Evolutionary conservation across 768 basidiomycete genomes (phyloP).

Genomic region (Lenzites betulinus): DNA sequence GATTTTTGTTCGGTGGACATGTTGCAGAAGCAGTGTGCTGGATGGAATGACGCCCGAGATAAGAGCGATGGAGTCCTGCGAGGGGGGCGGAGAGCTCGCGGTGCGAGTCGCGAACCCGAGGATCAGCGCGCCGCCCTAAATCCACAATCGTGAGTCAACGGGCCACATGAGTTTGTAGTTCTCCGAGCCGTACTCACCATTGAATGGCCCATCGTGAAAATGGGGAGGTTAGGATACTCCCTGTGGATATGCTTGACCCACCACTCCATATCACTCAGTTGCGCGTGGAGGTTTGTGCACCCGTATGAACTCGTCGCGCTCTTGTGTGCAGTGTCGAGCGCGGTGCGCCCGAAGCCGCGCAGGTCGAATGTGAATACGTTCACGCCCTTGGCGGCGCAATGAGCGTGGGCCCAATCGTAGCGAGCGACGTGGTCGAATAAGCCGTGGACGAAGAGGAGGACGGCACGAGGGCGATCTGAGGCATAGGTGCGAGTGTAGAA

Average conservation of each 20-base stretch:
- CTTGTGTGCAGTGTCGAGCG: conserved; percentile 53
- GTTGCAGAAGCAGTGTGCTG: conserved; percentile 54
- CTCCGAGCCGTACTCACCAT: conserved; percentile 62
- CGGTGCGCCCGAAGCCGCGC: conserved; percentile 76
- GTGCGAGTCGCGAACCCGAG: conserved; percentile 56
- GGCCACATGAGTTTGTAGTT: no score
- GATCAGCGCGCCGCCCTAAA: conserved; percentile 59
- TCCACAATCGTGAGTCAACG: no score
- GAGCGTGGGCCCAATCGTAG: conserved; percentile 62
- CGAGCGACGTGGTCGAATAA: conserved; percentile 73
- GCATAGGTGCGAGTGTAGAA: conserved; percentile 73
- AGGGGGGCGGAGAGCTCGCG: conserved; percentile 29
- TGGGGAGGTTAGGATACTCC: conserved; percentile 45
- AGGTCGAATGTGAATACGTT: conserved; percentile 73
- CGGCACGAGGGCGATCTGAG: conserved; percentile 47
- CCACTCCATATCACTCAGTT: conserved; percentile 68
- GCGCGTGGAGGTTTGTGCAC: conserved; percentile 58
- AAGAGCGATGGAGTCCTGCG: conserved; percentile 35
- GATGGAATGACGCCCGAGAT: conserved; percentile 63
- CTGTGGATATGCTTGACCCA: conserved; percentile 52
- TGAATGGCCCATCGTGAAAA: conserved; percentile 74
- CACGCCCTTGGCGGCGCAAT: conserved; percentile 52
- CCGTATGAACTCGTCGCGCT: conserved; percentile 58
- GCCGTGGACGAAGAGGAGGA: conserved; percentile 70
- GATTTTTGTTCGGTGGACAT: not conserved